Conservation (phyloP, 2,329 filamentous ascomycete genomes). For the Talaromyces amestolkiae region DNA sequence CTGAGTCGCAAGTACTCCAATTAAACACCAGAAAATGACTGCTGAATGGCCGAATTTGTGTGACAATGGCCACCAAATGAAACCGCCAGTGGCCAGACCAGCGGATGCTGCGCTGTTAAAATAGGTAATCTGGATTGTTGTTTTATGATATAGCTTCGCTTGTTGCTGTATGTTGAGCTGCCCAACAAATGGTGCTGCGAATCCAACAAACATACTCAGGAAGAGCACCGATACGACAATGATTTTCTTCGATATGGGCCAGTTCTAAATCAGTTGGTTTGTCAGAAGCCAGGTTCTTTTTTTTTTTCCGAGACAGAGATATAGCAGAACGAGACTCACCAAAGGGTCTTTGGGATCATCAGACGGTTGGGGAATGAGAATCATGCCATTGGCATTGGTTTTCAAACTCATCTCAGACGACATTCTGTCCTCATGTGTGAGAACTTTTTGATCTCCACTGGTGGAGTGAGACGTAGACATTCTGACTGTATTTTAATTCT, state of each 20-base stretch:
- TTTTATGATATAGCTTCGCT: constrained; percentile 3
- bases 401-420: neutral
- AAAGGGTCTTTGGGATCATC: neutral
- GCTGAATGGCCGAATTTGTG: constrained; percentile 7
- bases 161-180: constrained; percentile 3
- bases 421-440: neutral
- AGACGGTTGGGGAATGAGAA: constrained; percentile 2
- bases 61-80: constrained; percentile 4
- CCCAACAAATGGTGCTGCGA: constrained; percentile 3
- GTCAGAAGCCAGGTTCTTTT: neutral
- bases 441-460: neutral
- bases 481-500: neutral
- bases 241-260: constrained; percentile 2
- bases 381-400: constrained; percentile 5
- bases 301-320: neutral
- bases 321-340: neutral
- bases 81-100: neutral
- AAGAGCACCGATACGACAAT: neutral
- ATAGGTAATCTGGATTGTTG: constrained; percentile 4
- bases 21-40: constrained; percentile 6
- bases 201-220: constrained; percentile 1
- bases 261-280: neutral
- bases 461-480: neutral
- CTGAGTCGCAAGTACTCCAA: constrained; percentile 2
- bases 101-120: constrained; percentile 5